Conservation (phyloP, 805 yeast genomes). For the Suhomyces sp. region DNA sequence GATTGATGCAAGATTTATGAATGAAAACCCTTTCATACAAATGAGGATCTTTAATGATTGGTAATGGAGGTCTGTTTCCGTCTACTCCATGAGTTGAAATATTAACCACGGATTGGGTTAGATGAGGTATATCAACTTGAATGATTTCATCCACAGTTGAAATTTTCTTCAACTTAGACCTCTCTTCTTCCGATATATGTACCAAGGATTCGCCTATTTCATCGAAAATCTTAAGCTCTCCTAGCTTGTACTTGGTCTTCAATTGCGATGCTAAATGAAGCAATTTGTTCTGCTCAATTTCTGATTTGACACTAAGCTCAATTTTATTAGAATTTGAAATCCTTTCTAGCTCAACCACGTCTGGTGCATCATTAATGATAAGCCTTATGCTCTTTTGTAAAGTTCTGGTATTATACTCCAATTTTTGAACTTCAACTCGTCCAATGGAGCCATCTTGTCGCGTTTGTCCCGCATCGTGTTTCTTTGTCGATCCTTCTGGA, state of each 20-base stretch:
- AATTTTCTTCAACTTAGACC: conserved; percentile 5
- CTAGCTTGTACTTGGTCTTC: conserved; percentile 51
- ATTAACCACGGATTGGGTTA: conserved; percentile 5
- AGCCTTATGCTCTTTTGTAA: conserved; percentile 17
- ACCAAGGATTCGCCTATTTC: conserved; percentile 48
- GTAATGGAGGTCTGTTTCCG: conserved; percentile 55
- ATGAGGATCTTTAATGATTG: conserved; percentile 58
- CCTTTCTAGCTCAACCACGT: conserved; percentile 39
- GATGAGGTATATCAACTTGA: conserved; percentile 9
- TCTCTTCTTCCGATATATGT: conserved; percentile 15
- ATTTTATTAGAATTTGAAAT: conserved; percentile 29
- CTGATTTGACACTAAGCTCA: conserved; percentile 46
- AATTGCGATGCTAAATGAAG: conserved; percentile 60
- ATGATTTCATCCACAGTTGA: conserved; percentile 3
- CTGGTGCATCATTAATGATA: conserved; percentile 51
- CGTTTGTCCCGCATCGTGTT: background rate
- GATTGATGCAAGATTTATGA: conserved; percentile 72
- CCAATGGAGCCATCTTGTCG: conserved; percentile 3
- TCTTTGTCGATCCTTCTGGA: background rate
- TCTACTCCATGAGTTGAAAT: conserved; percentile 11
- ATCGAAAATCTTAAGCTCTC: conserved; percentile 54
- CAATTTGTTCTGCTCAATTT: conserved; percentile 53
- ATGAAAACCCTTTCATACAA: conserved; percentile 72
- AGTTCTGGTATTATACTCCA: conserved; percentile 39
- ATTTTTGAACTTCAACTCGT: conserved; percentile 35